Base-by-base conservation (phyloP, 148 eudicot genomes). In the Chenopodium formosanum region DNA sequence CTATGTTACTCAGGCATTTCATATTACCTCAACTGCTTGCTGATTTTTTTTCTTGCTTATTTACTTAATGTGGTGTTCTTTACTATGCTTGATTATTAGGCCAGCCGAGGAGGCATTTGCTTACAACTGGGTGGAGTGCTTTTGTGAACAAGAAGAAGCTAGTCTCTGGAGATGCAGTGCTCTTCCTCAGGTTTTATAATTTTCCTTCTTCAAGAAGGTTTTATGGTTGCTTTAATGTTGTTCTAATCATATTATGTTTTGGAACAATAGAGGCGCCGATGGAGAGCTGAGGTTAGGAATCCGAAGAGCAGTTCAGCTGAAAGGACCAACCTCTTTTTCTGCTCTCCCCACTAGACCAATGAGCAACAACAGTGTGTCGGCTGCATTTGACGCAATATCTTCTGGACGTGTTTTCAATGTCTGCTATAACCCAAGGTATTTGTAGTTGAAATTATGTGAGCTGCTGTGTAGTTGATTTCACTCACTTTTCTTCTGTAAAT, bases 111-210 rank as follows among this genome's bases (percentile, higher is more conserved):
- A 87, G 99, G 82, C 99, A 95, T 86, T 87, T 95, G 87, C 92
- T 95, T 10, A 95, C 99, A 13, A 95, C 99, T 25, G 99, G 99
- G 44, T 95, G 99, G 99, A 95, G 99, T 86, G 97, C 97, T 32
- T 95, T 95, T 86, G 94, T 95, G 81, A 95, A 92, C 79, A 95
- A 89, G 87, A 95, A 95, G 89, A 95, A 93, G 89, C 94, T 95
- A 17, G 92, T 92, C 13, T 93, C 91, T 81, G 99, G 99, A 76
- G 99, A 95, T 86, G 99, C 97, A 2, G 99, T 95, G 79, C 99
- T 95, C 56, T 81, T 81, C 84, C 76, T 76, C 67, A 82, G 80
- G 80, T 82, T 60, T 17, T 56, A 56, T 4, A 56, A 14, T 13
- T 3, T 12, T 56, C 16, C 17, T 17, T 56, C 62, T 56, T 56